Evolutionary conservation across 2,329 filamentous ascomycete genomes (phyloP).

Genomic region (Diaporthe ilicicola): DNA sequence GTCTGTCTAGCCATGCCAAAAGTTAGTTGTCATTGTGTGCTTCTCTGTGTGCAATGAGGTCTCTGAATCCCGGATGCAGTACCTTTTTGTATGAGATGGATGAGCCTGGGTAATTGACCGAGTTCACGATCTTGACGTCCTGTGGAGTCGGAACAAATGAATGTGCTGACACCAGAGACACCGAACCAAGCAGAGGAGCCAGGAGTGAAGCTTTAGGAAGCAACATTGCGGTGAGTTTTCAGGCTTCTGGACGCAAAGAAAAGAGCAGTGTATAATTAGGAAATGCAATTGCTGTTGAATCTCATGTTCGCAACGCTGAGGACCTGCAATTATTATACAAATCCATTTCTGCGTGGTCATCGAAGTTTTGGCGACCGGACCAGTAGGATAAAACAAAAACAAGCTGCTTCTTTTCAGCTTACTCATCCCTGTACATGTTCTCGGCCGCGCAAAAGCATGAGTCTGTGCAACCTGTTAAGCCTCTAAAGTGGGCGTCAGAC

Average conservation of each 20-base stretch:
- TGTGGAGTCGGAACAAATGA: slow-evolving; percentile 22
- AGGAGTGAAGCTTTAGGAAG: background rate
- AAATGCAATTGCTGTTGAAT: no score
- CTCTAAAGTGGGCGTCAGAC: background rate
- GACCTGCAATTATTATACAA: background rate
- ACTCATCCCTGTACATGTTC: background rate
- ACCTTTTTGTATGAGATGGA: slow-evolving; percentile 28
- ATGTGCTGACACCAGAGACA: background rate
- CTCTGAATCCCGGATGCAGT: background rate
- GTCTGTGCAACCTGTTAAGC: background rate
- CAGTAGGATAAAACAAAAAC: background rate
- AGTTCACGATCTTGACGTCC: background rate
- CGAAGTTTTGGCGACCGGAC: slow-evolving; percentile 3
- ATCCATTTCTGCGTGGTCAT: background rate
- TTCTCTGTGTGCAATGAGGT: no score
- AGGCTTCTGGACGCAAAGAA: no score
- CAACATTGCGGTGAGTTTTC: background rate
- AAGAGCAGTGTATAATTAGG: background rate
- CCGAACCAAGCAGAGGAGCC: background rate
- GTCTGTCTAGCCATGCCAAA: slow-evolving; percentile 28
- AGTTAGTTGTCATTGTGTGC: background rate
- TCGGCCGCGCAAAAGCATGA: background rate
- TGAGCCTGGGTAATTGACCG: slow-evolving; percentile 15
- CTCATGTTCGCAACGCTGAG: background rate
- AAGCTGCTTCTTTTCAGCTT: background rate